Percentiles rank a stretch among this genome's conserved stretches.
These are phyloP conservation scores for Psilocybe tampanensis DNA, from an alignment of 768 basidiomycete genomes.

Conservation along the genomic window DNA sequence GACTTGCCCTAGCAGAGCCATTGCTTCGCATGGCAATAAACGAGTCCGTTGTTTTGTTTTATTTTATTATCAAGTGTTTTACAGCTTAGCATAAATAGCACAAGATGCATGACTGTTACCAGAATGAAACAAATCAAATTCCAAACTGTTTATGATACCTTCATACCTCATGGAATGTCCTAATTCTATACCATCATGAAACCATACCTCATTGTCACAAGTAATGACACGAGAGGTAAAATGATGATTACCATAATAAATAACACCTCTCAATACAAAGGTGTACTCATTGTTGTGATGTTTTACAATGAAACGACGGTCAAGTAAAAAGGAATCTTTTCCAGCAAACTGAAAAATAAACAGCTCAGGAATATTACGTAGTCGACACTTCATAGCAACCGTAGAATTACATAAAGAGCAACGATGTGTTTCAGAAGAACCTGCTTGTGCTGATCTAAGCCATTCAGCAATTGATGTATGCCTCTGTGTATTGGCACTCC, in stretches of 20 bases:
- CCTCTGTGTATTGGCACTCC: no score
- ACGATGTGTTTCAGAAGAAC: neutral
- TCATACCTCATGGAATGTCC: neutral
- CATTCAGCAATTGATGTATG: neutral
- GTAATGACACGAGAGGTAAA: slow-evolving; percentile 5
- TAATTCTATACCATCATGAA: slow-evolving; percentile 4
- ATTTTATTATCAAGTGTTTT: no score
- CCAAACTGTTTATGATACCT: neutral
- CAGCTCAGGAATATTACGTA: neutral
- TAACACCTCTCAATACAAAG: neutral
- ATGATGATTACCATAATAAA: slow-evolving; percentile 4
- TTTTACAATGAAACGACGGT: neutral
- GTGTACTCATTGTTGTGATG: neutral
- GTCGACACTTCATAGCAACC: neutral
- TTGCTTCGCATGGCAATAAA: no score
- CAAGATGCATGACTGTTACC: no score
- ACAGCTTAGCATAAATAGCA: no score
- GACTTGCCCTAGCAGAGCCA: no score
- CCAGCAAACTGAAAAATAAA: neutral
- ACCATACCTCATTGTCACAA: slow-evolving; percentile 1
- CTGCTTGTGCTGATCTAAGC: neutral
- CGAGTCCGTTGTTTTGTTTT: no score
- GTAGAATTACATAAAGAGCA: neutral
- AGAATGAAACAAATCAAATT: no score
- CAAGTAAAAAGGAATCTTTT: neutral